These are phyloP conservation scores for Fusarium bactridioides DNA, from an alignment of 2,329 filamentous ascomycete species.

Conservation along the genomic window DNA sequence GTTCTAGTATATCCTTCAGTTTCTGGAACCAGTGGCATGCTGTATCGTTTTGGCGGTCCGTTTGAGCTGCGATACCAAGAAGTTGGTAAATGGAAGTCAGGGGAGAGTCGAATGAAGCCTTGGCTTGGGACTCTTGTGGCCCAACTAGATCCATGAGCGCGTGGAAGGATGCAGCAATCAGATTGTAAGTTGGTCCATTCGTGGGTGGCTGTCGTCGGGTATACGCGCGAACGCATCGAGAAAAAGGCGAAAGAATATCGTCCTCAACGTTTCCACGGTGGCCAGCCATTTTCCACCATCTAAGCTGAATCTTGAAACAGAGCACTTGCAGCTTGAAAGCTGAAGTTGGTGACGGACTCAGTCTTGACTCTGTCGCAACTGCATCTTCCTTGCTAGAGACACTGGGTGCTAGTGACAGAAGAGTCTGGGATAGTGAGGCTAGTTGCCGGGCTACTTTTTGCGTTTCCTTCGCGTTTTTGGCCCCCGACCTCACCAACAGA, in stretches of 20 bases:
- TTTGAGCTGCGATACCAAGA: constrained; percentile 58
- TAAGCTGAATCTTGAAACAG: constrained; percentile 67
- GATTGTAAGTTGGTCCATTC: constrained; percentile 49
- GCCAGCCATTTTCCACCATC: constrained; percentile 70
- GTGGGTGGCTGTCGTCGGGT: constrained; percentile 58
- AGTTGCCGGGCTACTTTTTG: constrained; percentile 71
- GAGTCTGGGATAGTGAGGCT: constrained; percentile 69
- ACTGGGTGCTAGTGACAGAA: constrained; percentile 73
- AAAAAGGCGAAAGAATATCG: constrained; percentile 71
- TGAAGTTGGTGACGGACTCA: constrained; percentile 63
- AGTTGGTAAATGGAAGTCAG: constrained; percentile 60
- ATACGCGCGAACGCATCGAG: constrained; percentile 69
- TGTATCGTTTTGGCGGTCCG: constrained; percentile 56
- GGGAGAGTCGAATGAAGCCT: constrained; percentile 52
- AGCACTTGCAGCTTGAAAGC: constrained; percentile 71
- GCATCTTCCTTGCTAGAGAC: constrained; percentile 70
- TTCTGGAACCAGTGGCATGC: constrained; percentile 64
- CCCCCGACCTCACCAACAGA: constrained; percentile 60
- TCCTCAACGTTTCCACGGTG: constrained; percentile 68
- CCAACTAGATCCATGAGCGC: constrained; percentile 46
- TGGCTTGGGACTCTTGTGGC: constrained; percentile 45
- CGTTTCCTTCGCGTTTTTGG: constrained; percentile 53
- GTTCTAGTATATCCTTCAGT: constrained; percentile 50
- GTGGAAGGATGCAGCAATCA: constrained; percentile 45
- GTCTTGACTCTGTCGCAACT: constrained; percentile 59